phyloP scores from a whole-genome alignment of 1,284 basidiomycete species.

The Trichosporon inkin region DNA sequence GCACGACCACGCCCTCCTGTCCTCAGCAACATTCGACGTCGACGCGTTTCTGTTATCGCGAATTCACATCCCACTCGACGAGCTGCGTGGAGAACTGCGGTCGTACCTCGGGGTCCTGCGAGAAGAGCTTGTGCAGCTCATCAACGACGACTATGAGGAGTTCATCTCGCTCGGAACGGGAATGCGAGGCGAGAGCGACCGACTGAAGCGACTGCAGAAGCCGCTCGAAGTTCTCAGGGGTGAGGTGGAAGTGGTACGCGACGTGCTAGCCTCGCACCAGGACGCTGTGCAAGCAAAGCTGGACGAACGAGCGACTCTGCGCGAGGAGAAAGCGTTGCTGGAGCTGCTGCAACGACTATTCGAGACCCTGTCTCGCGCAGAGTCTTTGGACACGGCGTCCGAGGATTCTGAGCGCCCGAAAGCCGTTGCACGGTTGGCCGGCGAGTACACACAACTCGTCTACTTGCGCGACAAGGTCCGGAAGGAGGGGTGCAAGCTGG shows the following conservation, averaged over 20 bases:
- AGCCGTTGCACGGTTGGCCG: slow-evolving; percentile 75
- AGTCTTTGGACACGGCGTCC: slow-evolving; percentile 62
- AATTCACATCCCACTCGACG: slow-evolving; percentile 76
- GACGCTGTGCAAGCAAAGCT: slow-evolving; percentile 71
- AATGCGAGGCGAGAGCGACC: slow-evolving; percentile 71
- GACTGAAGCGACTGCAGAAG: slow-evolving; percentile 62
- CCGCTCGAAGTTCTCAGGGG: slow-evolving; percentile 63
- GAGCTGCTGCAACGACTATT: slow-evolving; percentile 82
- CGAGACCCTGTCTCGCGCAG: slow-evolving; percentile 75
- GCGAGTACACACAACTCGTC: slow-evolving; percentile 86
- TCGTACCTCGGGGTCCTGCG: slow-evolving; percentile 78
- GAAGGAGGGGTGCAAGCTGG: slow-evolving; percentile 67
- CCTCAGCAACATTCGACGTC: slow-evolving; percentile 66
- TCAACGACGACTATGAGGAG: slow-evolving; percentile 96
- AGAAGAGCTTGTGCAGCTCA: slow-evolving; percentile 87
- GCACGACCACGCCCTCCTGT: slow-evolving; percentile 69
- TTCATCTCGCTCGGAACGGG: slow-evolving; percentile 94
- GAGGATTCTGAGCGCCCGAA: slow-evolving; percentile 53
- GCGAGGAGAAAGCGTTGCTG: slow-evolving; percentile 80
- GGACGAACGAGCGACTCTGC: slow-evolving; percentile 63
- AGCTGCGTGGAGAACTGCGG: slow-evolving; percentile 78
- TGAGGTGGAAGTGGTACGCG: slow-evolving; percentile 57
- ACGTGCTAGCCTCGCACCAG: slow-evolving; percentile 54
- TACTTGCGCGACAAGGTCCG: slow-evolving; percentile 82
- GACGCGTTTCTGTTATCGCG: slow-evolving; percentile 86